Evolutionary conservation across 1,139 yeast species (phyloP).

Genomic region (Blastobotrys persicus): DNA sequence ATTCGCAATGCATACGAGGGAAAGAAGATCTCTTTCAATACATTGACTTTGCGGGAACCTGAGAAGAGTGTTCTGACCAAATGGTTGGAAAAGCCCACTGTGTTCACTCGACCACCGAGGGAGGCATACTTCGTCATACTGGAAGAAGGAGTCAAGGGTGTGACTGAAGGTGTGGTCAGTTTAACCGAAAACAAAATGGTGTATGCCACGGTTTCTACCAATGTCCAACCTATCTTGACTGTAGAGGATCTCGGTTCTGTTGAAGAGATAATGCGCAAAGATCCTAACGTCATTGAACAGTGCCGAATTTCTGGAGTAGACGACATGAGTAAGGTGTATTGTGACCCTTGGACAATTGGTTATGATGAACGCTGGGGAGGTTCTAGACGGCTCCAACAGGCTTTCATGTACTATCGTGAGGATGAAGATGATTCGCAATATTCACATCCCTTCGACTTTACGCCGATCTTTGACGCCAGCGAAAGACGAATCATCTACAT

Average conservation of each 20-base stretch:
- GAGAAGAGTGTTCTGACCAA: constrained; percentile 56
- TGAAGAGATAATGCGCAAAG: constrained; percentile 62
- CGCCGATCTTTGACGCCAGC: constrained; percentile 79
- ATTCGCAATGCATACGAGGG: constrained; percentile 10
- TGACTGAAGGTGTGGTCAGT: constrained; percentile 69
- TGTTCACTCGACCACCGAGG: constrained; percentile 54
- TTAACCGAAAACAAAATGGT: constrained; percentile 48
- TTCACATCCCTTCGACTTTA: constrained; percentile 79
- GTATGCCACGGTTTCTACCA: constrained; percentile 50
- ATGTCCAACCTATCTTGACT: constrained; percentile 72
- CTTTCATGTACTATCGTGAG: constrained; percentile 74
- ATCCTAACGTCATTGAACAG: constrained; percentile 70
- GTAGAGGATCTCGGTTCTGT: constrained; percentile 63
- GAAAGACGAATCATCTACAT: constrained; percentile 64
- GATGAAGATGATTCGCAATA: constrained; percentile 75
- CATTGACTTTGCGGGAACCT: constrained; percentile 71
- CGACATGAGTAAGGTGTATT: constrained; percentile 63
- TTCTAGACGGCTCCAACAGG: constrained; percentile 71
- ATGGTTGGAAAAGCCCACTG: constrained; percentile 55
- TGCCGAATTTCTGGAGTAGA: constrained; percentile 58
- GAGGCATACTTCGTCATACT: constrained; percentile 64
- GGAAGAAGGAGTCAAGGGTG: constrained; percentile 56
- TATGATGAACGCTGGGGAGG: constrained; percentile 85
- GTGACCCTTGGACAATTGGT: constrained; percentile 88
- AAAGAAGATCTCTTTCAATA: constrained; percentile 47